Percentiles rank a stretch among this genome's conserved stretches.
These are phyloP conservation scores for Leccinum disarticulatum DNA, from an alignment of 768 basidiomycete genomes.

Conservation along the genomic window DNA sequence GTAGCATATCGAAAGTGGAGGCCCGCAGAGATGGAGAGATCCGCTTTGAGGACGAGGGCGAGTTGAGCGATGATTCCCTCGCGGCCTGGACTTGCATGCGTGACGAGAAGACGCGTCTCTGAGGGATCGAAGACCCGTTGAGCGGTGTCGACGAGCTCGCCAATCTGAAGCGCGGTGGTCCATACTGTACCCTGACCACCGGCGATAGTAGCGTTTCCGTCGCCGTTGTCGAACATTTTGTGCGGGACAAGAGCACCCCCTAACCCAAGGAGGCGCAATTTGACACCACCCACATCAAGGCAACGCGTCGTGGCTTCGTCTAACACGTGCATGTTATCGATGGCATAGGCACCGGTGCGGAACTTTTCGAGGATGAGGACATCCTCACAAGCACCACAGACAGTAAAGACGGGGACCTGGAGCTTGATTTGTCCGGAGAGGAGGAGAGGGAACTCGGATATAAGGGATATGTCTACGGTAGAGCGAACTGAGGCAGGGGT, in stretches of 20 bases:
- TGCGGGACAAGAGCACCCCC: slow-evolving; percentile 94
- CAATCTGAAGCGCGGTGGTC: slow-evolving; percentile 96
- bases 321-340: slow-evolving; percentile 88
- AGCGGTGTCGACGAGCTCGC: slow-evolving; percentile 96
- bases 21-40: slow-evolving; percentile 90
- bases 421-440: slow-evolving; percentile 90
- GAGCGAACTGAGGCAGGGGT: slow-evolving; percentile 66
- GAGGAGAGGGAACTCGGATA: slow-evolving; percentile 93
- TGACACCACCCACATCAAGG: slow-evolving; percentile 89
- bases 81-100: slow-evolving; percentile 88
- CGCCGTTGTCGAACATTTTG: slow-evolving; percentile 94
- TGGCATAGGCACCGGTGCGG: slow-evolving; percentile 74
- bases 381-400: slow-evolving; percentile 98
- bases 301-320: slow-evolving; percentile 95
- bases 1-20: slow-evolving; percentile 97
- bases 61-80: slow-evolving; percentile 93
- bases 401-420: slow-evolving; percentile 90
- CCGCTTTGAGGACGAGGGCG: slow-evolving; percentile 87
- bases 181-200: slow-evolving; percentile 99
- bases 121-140: slow-evolving; percentile 89
- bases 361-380: slow-evolving; percentile 92
- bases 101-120: slow-evolving; percentile 92
- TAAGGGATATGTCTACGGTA: slow-evolving; percentile 70
- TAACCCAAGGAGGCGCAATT: slow-evolving; percentile 90
- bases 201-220: slow-evolving; percentile 94